Evolutionary conservation across 2,329 filamentous ascomycete species (phyloP).

Genomic region (Colletotrichum cereale): DNA sequence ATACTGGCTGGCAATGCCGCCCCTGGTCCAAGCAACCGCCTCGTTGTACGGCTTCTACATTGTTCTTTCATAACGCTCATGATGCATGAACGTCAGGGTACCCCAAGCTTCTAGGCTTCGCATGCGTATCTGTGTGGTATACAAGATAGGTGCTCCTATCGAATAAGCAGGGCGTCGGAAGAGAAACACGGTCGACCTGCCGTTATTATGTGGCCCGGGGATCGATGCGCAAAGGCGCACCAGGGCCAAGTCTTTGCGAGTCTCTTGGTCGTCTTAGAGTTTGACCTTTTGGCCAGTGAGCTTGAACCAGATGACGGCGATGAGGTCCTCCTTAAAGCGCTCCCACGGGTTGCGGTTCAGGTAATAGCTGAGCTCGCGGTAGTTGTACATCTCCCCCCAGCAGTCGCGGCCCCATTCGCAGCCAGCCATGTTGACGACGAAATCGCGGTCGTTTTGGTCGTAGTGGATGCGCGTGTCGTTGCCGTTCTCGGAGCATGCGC

Average conservation of each 20-base stretch:
- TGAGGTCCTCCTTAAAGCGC: constrained; percentile 75
- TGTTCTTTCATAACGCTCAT: constrained; percentile 32
- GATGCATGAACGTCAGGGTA: constrained; percentile 29
- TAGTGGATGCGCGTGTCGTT: constrained; percentile 88
- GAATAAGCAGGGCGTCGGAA: constrained; percentile 33
- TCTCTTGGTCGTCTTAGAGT: constrained; percentile 52
- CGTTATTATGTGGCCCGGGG: constrained; percentile 32
- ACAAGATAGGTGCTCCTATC: constrained; percentile 32
- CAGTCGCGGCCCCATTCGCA: constrained; percentile 98
- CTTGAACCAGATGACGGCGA: constrained; percentile 73
- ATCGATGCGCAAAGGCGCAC: constrained; percentile 27
- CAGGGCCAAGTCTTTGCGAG: constrained; percentile 14
- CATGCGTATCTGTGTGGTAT: constrained; percentile 35
- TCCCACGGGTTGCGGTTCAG: constrained; percentile 90
- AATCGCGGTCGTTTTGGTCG: constrained; percentile 85
- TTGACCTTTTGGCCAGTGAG: constrained; percentile 72
- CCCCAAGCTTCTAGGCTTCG: constrained; percentile 16
- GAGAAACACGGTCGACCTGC: constrained; percentile 39
- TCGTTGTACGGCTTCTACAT: constrained; percentile 10
- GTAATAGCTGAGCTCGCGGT: constrained; percentile 89
- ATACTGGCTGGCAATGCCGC: constrained; percentile 18
- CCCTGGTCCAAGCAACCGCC: constrained; percentile 12
- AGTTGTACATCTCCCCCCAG: constrained; percentile 98
- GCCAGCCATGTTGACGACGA: constrained; percentile 98
- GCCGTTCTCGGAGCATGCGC: constrained; percentile 84